Evolutionary conservation across 1,284 basidiomycete species (phyloP), one percentile per base, ranked within the genome.

Genomic region (Psilocybe mexicana): DNA sequence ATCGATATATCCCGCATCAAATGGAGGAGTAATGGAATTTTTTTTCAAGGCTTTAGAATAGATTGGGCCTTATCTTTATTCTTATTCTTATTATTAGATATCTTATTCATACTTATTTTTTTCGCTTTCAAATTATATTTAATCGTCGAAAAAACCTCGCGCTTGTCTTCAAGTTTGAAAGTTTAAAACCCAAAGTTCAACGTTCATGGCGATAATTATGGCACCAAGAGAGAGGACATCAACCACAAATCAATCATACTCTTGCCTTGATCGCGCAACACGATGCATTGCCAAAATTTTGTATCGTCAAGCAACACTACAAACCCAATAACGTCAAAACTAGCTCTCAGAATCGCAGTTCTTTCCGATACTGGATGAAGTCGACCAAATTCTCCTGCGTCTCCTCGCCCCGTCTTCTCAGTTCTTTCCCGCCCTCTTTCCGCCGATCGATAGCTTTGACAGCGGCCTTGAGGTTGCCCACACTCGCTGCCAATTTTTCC

Each of bases 291-390:
- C 18, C 18, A 18, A 18, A 18, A 1, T 18, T 18, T 18, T 18
- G 18, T 18, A 33, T 8, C 30, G 30, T 33, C 30, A 33, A 4
- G 8, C 30, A 33, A 33, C 18, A 33, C 30, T 33, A 33, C 30
- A 33, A 8, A 33, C 30, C 30, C 30, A 1, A 4, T 8, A 12
- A 12, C 7, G 11, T 28, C 11, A 44, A 40, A 52, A 18, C 18
- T 18, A 18, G 18, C 18, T 18, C 18, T 67, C 62, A 86, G 35
- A 84, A 64, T 63, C 74, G 69, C 54, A 94, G 72, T 28, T 77
- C 79, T 64, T 81, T 81, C 60, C 96, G 76, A 73, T 98, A 98
- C 74, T 89, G 81, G 62, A 97, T 84, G 68, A 98, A 98, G n/a
- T 86, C 94, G 10, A 84, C 76, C 67, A 98, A 72, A 73, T 98